Evolutionary conservation across 768 basidiomycete species (phyloP).

Genomic region (Tylopilus balloui): DNA sequence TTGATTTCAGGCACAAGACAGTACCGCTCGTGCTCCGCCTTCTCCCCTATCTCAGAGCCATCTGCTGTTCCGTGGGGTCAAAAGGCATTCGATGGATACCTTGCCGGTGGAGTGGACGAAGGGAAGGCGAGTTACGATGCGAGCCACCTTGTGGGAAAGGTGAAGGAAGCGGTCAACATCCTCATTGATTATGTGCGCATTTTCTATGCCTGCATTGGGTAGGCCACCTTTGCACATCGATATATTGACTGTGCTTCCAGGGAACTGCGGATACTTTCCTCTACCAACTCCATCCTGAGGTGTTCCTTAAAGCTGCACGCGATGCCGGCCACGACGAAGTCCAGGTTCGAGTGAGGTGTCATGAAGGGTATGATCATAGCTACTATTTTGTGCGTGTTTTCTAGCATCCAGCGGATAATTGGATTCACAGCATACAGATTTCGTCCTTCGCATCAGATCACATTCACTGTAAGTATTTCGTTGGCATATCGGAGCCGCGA

Average conservation of each 20-base stretch:
- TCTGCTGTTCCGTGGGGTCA: conserved; percentile 85
- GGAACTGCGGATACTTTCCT: conserved; percentile 80
- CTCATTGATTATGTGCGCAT: conserved; percentile 79
- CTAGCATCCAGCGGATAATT: background rate
- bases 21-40: conserved; percentile 87
- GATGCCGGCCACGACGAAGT: conserved; percentile 66
- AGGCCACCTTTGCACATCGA: background rate
- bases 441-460: conserved; percentile 90
- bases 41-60: conserved; percentile 84
- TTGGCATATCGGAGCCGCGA: background rate
- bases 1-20: conserved; percentile 46
- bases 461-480: conserved; percentile 63
- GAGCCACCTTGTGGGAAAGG: conserved; percentile 67
- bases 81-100: conserved; percentile 87
- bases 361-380: conserved; percentile 84
- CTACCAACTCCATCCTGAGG: conserved; percentile 86
- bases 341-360: conserved; percentile 73
- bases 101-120: conserved; percentile 71
- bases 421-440: conserved; percentile 45
- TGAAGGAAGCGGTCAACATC: conserved; percentile 65
- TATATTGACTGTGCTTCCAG: conserved; percentile 35
- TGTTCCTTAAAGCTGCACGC: conserved; percentile 76
- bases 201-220: background rate
- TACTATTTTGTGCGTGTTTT: conserved; percentile 71
- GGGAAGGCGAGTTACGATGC: conserved; percentile 77